A percentile compares a stretch with the other conserved stretches of the same genome.
These are phyloP conservation scores for Colletotrichum liriopes DNA, from an alignment of 2,329 filamentous ascomycete genomes.

Conservation along the genomic window DNA sequence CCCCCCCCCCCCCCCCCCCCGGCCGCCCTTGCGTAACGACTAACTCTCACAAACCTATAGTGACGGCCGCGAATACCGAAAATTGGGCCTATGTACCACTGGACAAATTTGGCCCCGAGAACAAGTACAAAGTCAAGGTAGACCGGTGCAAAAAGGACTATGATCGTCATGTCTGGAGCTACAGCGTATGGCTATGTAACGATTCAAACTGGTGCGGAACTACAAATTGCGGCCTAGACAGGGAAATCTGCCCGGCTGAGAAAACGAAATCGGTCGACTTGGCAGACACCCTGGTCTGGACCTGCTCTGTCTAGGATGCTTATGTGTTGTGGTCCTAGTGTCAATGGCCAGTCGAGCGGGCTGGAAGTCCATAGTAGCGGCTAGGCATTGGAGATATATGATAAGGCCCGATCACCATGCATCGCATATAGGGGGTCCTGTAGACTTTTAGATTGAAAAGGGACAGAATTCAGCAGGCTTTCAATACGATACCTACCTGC, in stretches of 20 bases:
- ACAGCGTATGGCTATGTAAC: slow-evolving; percentile 27
- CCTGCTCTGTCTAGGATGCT: not conserved
- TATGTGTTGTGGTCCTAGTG: too few species aligned
- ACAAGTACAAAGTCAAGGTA: slow-evolving; percentile 22
- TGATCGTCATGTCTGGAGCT: slow-evolving; percentile 17
- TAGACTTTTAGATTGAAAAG: too few species aligned
- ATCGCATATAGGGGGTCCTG: too few species aligned
- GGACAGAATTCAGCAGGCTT: too few species aligned
- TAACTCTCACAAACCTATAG: slow-evolving; percentile 1
- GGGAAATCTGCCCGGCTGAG: not conserved
- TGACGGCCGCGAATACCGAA: not conserved
- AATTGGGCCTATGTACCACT: slow-evolving; percentile 14
- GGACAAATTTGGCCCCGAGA: slow-evolving; percentile 18
- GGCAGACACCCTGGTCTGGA: slow-evolving; percentile 1
- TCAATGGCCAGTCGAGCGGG: too few species aligned
- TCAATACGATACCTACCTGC: too few species aligned
- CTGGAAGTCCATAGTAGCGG: too few species aligned
- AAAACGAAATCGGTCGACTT: slow-evolving; percentile 16
- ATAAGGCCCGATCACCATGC: too few species aligned
- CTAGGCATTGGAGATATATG: too few species aligned
- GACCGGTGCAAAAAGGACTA: slow-evolving; percentile 21
- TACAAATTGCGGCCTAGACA: slow-evolving; percentile 2
- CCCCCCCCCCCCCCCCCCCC: too few species aligned
- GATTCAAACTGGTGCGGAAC: slow-evolving; percentile 16
- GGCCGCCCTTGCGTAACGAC: not conserved